phyloP scores from a whole-genome alignment of 2,329 filamentous ascomycete genomes.

The Drechslerella coelobrocha region DNA sequence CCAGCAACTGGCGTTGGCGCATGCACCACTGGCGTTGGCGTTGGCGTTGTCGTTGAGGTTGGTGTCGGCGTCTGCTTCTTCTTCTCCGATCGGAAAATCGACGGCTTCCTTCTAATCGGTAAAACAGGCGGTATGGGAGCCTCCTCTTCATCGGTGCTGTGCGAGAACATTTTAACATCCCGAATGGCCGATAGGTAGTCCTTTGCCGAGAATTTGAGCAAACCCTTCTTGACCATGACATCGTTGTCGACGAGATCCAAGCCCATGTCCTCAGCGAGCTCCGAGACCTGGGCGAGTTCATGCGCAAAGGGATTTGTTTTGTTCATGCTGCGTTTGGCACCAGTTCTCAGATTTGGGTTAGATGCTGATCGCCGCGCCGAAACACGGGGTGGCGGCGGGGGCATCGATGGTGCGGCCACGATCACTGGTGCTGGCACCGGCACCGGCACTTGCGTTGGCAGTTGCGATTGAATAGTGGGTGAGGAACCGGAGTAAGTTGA shows the following conservation, averaged over 20 bases:
- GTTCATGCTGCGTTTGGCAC: conserved; percentile 55
- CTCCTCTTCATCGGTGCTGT: conserved; percentile 14
- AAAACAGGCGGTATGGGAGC: conserved; percentile 14
- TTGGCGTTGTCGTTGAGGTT: neutral
- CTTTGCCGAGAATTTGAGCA: conserved; percentile 75
- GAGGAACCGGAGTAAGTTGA: conserved; percentile 53
- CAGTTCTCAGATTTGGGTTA: conserved; percentile 54
- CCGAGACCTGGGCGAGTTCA: conserved; percentile 89
- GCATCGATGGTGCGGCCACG: conserved; percentile 41
- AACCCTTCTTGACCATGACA: conserved; percentile 71
- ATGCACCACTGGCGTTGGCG: conserved; percentile 11
- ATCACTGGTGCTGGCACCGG: conserved; percentile 51
- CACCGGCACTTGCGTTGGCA: neutral
- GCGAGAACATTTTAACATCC: conserved; percentile 38
- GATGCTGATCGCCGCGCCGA: conserved; percentile 39
- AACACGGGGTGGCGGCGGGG: conserved; percentile 36
- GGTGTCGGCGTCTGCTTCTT: too few relatives aligned
- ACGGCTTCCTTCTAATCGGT: conserved; percentile 31
- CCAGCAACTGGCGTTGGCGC: conserved; percentile 23
- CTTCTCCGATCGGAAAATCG: conserved; percentile 11
- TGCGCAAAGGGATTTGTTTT: conserved; percentile 78
- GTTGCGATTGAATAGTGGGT: conserved; percentile 53
- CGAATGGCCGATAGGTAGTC: conserved; percentile 82
- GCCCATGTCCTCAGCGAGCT: conserved; percentile 80
- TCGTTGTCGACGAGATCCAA: conserved; percentile 68